Base-by-base conservation (phyloP, 495 filamentous ascomycete genomes). In the Thozetella sp. region DNA sequence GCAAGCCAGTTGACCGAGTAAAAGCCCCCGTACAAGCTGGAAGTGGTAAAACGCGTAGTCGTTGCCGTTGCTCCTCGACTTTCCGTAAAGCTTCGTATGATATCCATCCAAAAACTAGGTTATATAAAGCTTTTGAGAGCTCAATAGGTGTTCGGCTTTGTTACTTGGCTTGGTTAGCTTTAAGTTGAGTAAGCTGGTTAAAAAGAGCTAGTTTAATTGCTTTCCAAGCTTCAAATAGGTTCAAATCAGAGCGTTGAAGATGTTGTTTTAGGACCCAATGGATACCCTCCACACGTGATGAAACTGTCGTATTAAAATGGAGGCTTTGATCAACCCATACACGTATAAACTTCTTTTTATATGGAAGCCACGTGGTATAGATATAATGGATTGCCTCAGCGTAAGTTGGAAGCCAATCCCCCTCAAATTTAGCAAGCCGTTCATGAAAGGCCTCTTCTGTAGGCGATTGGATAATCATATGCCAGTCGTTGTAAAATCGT, bases 151-250 rank as follows among this genome's bases (percentile, higher is more conserved):
- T 6, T 37, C 30, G 30, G 15, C 6, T 37, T 37, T 37, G 30
- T 37, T 37, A 15, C 6, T 15, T 37, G 15, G 30, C 30, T 37
- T 37, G 30, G 30, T 37, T 37, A 6, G 30, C 6, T 37, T 15
- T 6, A 37, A 37, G 30, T 6, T 53, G 17, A 11, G 51, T 15
- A 2, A 53, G 13, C 22, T 53, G 51, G 13, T 19, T 53, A 4
- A 23, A 53, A 20, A 53, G 2, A 11, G 51, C 51, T 15, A 25
- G 51, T 13, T 53, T 53, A 4, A 53, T 53, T 15, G 17, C 22
- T 4, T 26, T 23, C 51, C 10, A 53, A 22, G 22, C 51, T 22
- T 53, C 51, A 53, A 53, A 53, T 4, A 53, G 26, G 26, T 53
- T 26, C 3, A 53, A 26, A 22, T 23, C 26, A 2, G 51, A 53